Evolutionary conservation across 371 early-diverging fungal genomes (phyloP).

Genomic region (Saksenaea vasiformis): DNA sequence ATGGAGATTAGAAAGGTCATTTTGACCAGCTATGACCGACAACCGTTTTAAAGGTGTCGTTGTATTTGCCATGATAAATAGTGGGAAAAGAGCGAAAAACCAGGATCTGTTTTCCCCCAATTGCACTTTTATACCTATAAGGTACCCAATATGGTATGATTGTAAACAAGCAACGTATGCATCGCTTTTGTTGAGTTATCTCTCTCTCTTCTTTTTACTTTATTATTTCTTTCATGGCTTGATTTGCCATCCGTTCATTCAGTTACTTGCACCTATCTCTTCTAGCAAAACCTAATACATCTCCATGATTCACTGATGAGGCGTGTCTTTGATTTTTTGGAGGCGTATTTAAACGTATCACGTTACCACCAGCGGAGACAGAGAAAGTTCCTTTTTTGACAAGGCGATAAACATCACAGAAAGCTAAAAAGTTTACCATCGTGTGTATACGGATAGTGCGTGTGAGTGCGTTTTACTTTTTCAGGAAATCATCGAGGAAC

Average conservation of each 20-base stretch:
- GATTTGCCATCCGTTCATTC: too few species aligned
- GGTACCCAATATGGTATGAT: background rate
- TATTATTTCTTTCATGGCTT: background rate
- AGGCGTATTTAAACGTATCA: background rate
- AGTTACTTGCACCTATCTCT: too few species aligned
- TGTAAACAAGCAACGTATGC: background rate
- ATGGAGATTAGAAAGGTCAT: slow-evolving; percentile 36
- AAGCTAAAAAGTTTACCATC: background rate
- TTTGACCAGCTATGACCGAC: slow-evolving; percentile 47
- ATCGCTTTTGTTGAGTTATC: too few species aligned
- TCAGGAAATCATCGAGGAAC: slow-evolving; percentile 1
- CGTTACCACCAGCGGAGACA: too few species aligned
- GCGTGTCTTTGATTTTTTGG: background rate
- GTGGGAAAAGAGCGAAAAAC: background rate
- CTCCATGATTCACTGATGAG: too few species aligned
- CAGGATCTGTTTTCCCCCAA: background rate
- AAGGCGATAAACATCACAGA: background rate
- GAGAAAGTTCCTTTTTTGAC: background rate
- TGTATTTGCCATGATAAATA: slow-evolving; percentile 24
- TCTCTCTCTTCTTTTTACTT: background rate
- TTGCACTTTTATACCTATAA: background rate
- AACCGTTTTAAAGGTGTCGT: slow-evolving; percentile 48
- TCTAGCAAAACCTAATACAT: too few species aligned
- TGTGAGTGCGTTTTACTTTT: slow-evolving; percentile 5
- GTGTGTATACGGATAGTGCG: background rate